Evolutionary conservation across 495 filamentous ascomycete genomes (phyloP), one percentile per base, ranked within the genome.

Genomic region (Hyphodiscus hymeniophilus): DNA sequence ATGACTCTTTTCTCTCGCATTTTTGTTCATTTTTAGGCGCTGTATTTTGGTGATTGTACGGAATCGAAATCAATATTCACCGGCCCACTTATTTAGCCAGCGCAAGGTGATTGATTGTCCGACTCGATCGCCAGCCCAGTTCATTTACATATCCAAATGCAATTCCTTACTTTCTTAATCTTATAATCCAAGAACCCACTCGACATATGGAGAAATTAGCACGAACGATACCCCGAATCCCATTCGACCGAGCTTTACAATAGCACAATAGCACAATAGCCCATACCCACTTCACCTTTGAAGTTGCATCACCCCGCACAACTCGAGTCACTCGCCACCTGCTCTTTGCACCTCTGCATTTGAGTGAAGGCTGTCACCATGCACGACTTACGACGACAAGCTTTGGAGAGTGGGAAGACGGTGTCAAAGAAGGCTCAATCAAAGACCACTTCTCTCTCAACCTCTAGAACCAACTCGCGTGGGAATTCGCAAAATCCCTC

Each of bases 371-470:
- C 24, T 21, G 24, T 31, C 55, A 73, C 55, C 32, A 89, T 88
- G 85, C 81, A 74, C 61, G 82, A 87, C 58, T 76, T 96, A 45
- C 78, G 87, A 57, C 82, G 90, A 60, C 86, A 86, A 63, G 88
- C 85, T 28, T 74, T 87, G 20, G 85, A 90, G 70, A 86, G 82
- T 39, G 80, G 81, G 62, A 98, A 98, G 72, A 98, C 91, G 30
- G 74, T 92, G 41, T 96, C 92, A 30, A 81, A 84, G 60, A 95
- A 95, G 67, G 89, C 89, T 6, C 82, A 80, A 41, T 86, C 85
- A 12, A 75, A 78, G 40, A 75, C 80, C 38, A 78, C 79, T 10
- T 86, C 87, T 1, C 72, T 75, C 13, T 71, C 77, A 23, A 77
- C 72, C 3, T 89, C 69, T 0, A 62, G 60, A 3, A 60, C 55